Evolutionary conservation across 2,329 filamentous ascomycete species (phyloP).

Genomic region (Colletotrichum karsti): DNA sequence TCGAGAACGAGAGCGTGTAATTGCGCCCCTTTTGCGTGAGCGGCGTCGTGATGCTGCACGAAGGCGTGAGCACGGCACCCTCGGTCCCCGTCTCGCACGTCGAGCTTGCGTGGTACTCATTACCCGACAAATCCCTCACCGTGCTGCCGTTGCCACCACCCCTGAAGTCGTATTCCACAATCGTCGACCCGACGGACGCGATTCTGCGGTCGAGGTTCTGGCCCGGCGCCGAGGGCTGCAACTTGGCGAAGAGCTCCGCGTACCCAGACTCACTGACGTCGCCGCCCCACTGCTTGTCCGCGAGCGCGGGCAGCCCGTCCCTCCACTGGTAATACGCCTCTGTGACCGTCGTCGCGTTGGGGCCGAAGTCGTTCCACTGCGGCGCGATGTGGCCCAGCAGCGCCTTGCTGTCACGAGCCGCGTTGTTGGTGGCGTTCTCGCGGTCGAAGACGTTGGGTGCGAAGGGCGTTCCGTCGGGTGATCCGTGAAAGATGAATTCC

Average conservation of each 20-base stretch:
- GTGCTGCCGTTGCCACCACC: conserved; percentile 5
- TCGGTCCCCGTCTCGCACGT: not conserved
- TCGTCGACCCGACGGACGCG: conserved; percentile 22
- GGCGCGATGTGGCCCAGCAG: conserved; percentile 33
- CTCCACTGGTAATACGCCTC: conserved; percentile 37
- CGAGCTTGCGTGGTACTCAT: conserved; percentile 30
- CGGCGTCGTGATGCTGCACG: conserved; percentile 55
- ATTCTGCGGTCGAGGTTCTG: conserved; percentile 34
- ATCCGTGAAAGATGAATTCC: conserved; percentile 32
- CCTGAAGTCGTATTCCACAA: conserved; percentile 29
- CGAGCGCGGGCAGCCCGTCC: conserved; percentile 33
- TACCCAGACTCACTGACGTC: conserved; percentile 16
- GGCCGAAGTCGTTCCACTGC: conserved; percentile 36
- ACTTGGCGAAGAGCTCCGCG: conserved; percentile 17
- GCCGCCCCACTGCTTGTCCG: conserved; percentile 38
- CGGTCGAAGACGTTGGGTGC: conserved; percentile 34
- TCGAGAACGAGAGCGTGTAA: conserved; percentile 60
- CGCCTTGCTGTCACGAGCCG: conserved; percentile 17
- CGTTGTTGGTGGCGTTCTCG: conserved; percentile 30
- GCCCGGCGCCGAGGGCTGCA: conserved; percentile 32
- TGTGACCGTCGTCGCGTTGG: conserved; percentile 33
- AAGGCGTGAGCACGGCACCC: conserved; percentile 38
- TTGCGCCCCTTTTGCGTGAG: conserved; percentile 62
- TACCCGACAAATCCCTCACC: conserved; percentile 31
- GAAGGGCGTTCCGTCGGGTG: conserved; percentile 28